Base-by-base conservation (phyloP, 2,329 filamentous ascomycete species). In the Fusarium floridanum region DNA sequence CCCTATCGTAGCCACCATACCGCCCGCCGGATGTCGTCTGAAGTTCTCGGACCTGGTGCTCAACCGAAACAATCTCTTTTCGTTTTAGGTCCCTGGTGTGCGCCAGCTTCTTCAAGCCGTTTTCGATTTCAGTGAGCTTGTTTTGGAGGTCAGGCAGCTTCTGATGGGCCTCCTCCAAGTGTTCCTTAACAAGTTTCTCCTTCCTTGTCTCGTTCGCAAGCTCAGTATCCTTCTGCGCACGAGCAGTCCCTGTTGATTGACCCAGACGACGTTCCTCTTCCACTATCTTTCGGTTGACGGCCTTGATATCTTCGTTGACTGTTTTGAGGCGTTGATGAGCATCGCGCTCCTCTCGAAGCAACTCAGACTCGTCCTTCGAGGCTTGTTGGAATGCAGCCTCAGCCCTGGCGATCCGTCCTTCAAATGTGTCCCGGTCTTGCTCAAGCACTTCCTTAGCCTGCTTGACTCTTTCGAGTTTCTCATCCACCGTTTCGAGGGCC, bases 241-340 rank as follows among this genome's bases (percentile, higher is more conserved):
- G 90, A 27, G 89, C 90, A 29, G 93, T 93, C 41, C 95, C 94
- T 76, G 93, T 92, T 3, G 90, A 88, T 53, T 91, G 88, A 50
- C 90, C 87, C 9, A 98, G 86, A 5, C 92, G 91, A 57, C 84
- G 81, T 74, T 89, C 85, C 79, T 94, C 92, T 5, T 86, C 85
- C 4, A 80, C 78, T 60, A 92, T 90, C 56, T 87, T 86, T 3
- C 71, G 76, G 68, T 89, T 83, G 41, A 85, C 83, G 0, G 84
- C 80, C 61, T 82, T 83, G 27, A 88, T 86, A 22, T 86, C 85
- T 4, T 83, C 80, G 32, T 88, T 84, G 39, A 88, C 88, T 16
- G 82, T 83, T 68, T 88, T 90, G 10, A 95, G 82, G 56, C 88
- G 88, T 17, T 84, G 82, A 62, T 88, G 86, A 27, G 95, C 92